Evolutionary conservation across 495 filamentous ascomycete species (phyloP).

Genomic region (Xylaria acuta): DNA sequence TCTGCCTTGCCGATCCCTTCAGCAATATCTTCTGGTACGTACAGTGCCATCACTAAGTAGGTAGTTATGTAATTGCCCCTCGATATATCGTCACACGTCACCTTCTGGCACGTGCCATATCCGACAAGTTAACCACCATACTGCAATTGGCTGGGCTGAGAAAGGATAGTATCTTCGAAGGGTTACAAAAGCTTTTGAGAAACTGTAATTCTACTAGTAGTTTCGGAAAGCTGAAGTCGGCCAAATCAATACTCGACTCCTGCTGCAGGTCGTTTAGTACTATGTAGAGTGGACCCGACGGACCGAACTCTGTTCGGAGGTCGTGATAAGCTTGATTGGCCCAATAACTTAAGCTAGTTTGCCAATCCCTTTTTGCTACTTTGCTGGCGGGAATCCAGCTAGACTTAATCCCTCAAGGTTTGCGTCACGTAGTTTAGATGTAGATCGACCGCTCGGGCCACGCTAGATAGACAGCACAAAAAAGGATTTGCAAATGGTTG

Average conservation of each 20-base stretch:
- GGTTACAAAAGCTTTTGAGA: not conserved
- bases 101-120: not conserved
- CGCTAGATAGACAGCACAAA: not conserved
- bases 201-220: not conserved
- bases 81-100: not conserved
- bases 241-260: not conserved
- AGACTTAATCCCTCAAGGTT: not conserved
- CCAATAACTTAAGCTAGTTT: not conserved
- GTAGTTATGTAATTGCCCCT: not conserved
- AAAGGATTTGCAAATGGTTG: slow-evolving; percentile 2
- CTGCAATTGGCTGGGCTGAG: not conserved
- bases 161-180: not conserved
- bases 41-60: not conserved
- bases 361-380: slow-evolving; percentile 8
- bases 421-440: not conserved
- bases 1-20: not conserved
- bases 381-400: not conserved
- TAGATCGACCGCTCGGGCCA: not conserved
- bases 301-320: not conserved
- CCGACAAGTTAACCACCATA: not conserved
- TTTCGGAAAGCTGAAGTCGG: not conserved
- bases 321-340: not conserved
- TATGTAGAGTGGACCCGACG: not conserved
- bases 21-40: not conserved
- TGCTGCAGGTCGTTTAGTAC: too few species aligned